phyloP scores from a whole-genome alignment of 306 rosid species.

The Prunus mira region DNA sequence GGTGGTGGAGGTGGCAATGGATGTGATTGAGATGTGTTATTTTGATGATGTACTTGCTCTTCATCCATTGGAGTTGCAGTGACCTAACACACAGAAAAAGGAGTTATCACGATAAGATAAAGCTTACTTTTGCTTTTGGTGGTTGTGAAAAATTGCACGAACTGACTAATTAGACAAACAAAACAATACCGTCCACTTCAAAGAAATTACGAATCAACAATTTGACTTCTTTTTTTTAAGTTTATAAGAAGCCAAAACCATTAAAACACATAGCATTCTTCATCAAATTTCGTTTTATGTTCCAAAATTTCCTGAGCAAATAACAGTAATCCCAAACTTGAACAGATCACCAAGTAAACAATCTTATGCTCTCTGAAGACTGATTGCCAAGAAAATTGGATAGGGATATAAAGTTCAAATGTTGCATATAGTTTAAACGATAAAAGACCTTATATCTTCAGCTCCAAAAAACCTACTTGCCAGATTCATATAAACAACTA shows the following conservation, averaged over 20 bases:
- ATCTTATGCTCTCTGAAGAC: neutral
- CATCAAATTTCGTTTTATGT: neutral
- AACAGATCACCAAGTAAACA: neutral
- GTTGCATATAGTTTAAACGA: neutral
- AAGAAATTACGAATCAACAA: neutral
- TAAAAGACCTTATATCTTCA: neutral
- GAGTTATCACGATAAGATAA: neutral
- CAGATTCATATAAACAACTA: neutral
- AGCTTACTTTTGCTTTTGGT: slow-evolving; percentile 12
- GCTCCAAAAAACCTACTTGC: neutral
- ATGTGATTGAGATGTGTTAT: slow-evolving; percentile 43
- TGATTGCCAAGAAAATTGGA: neutral
- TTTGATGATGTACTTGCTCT: slow-evolving; percentile 56
- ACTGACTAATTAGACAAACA: neutral
- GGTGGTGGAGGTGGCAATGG: slow-evolving; percentile 34
- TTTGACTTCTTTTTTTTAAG: no score
- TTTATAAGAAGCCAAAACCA: neutral
- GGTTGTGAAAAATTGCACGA: neutral
- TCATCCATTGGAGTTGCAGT: slow-evolving; percentile 67
- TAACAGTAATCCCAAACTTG: neutral
- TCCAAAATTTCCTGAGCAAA: neutral
- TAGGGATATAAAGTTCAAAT: neutral
- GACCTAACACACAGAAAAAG: slow-evolving; percentile 45
- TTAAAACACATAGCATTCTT: neutral
- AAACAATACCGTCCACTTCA: neutral